Conservation (phyloP, 2,329 filamentous ascomycete species). For the Fusarium chuoi region DNA sequence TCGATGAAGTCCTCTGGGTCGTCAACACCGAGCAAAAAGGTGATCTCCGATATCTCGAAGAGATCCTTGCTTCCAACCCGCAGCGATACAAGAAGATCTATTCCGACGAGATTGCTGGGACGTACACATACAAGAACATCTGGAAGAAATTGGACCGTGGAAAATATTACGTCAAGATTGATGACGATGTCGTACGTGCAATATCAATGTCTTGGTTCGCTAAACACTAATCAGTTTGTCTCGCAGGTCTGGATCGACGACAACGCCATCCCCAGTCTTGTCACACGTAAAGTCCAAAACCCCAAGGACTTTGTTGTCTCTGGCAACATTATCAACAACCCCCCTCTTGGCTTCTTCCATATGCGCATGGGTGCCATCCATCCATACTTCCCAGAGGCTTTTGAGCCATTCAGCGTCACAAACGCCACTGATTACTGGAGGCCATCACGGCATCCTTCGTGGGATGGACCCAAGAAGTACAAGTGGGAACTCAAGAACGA, state of each 20-base stretch:
- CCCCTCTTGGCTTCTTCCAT: constrained; percentile 34
- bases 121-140: constrained; percentile 31
- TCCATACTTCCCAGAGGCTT: constrained; percentile 27
- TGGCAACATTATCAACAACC: constrained; percentile 36
- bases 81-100: constrained; percentile 25
- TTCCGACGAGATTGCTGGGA: constrained; percentile 5
- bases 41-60: constrained; percentile 27
- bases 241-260: constrained; percentile 34
- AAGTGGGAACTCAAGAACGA: constrained; percentile 13
- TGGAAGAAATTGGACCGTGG: constrained; percentile 32
- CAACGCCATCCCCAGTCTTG: constrained; percentile 25
- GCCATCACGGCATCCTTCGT: constrained; percentile 18
- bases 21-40: constrained; percentile 17
- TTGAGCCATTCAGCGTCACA: background rate
- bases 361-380: constrained; percentile 33
- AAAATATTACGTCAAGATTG: constrained; percentile 40
- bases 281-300: constrained; percentile 22
- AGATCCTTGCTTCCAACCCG: constrained; percentile 26
- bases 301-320: constrained; percentile 30
- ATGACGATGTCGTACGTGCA: constrained; percentile 24
- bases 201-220: background rate
- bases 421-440: constrained; percentile 26
- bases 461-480: constrained; percentile 18
- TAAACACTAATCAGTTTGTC: background rate
- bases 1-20: constrained; percentile 34